Percentiles rank a stretch among this genome's conserved stretches.
These are phyloP conservation scores for Platanthera guangdongensis DNA, from an alignment of 106 monocot genomes.

Conservation along the genomic window DNA sequence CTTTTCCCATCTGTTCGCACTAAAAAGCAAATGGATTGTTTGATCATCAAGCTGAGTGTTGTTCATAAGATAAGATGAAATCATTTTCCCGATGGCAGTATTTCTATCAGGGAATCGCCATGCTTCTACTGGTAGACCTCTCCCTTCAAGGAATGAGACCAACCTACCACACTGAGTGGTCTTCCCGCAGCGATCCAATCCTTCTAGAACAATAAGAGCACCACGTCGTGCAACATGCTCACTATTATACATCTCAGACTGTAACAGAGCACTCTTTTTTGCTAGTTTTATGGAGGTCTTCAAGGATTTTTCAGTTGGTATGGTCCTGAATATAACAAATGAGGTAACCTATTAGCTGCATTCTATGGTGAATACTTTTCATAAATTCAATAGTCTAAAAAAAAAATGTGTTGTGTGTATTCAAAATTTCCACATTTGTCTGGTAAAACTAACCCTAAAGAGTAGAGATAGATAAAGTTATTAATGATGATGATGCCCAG, in stretches of 20 bases:
- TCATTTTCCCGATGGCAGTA: conserved; percentile 68
- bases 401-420: no score
- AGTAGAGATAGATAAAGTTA: no score
- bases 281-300: not conserved
- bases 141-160: conserved; percentile 45
- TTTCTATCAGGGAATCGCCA: conserved; percentile 83
- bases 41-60: conserved; percentile 70
- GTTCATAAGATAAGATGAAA: conserved; percentile 85
- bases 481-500: no score
- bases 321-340: not conserved
- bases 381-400: no score
- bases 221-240: conserved; percentile 31
- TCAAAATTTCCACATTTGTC: no score
- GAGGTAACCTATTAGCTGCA: no score
- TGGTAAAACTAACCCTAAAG: no score
- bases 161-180: conserved; percentile 64
- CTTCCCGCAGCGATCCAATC: conserved; percentile 90
- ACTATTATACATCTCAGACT: conserved; percentile 36
- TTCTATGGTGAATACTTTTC: no score
- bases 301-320: not conserved
- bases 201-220: conserved; percentile 85
- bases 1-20: conserved; percentile 99
- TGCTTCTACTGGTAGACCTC: conserved; percentile 57
- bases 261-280: conserved; percentile 1
- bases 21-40: conserved; percentile 85